Percentiles rank a stretch among this genome's conserved stretches.
phyloP scores from a whole-genome alignment of 305 asterid species.

The Fraxinus albicans region DNA sequence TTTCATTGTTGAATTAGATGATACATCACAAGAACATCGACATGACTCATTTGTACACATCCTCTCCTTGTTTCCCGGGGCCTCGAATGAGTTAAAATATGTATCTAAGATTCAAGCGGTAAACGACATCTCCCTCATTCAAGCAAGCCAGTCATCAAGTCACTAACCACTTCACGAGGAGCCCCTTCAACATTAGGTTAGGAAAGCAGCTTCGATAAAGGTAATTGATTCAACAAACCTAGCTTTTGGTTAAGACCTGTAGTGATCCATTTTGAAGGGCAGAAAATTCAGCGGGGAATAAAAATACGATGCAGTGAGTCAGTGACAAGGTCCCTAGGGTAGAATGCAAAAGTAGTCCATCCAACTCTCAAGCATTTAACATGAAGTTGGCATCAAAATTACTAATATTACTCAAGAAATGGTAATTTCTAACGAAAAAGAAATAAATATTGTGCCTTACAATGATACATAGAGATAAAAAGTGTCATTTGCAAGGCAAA shows the following conservation, averaged over 20 bases:
- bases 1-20: too few relatives aligned
- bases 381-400: background rate
- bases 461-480: background rate
- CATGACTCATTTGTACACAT: background rate
- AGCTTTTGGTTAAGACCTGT: background rate
- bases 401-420: background rate
- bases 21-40: background rate
- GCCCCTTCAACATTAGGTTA: background rate
- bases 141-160: background rate
- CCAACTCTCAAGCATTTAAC: background rate
- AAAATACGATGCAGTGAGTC: background rate
- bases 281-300: background rate
- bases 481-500: background rate
- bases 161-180: background rate
- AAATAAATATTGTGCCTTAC: background rate
- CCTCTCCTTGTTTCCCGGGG: background rate
- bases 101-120: background rate
- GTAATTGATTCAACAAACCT: background rate
- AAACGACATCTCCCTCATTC: background rate
- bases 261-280: background rate
- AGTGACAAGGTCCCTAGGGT: background rate
- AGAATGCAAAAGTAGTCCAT: background rate
- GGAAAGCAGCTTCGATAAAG: background rate
- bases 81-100: background rate
- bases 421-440: background rate